Conservation (phyloP, 495 filamentous ascomycete species). For the Penicillium argentinense region DNA sequence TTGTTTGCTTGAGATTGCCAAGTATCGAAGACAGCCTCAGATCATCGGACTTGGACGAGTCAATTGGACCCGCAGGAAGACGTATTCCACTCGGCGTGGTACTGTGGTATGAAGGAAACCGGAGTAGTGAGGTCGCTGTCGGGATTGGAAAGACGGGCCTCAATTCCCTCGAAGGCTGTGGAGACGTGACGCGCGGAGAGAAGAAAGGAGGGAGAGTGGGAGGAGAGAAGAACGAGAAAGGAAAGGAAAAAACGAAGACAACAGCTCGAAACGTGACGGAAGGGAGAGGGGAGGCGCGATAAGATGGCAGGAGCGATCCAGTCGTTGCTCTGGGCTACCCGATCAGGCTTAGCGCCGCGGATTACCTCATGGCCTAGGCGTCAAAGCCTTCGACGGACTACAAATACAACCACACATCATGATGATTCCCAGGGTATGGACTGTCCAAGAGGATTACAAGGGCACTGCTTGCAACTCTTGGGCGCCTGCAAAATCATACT, state of each 20-base stretch:
- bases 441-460: too few species aligned
- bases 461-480: too few species aligned
- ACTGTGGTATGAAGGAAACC: background rate
- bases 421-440: too few species aligned
- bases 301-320: constrained; percentile 20
- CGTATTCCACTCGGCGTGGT: constrained; percentile 1
- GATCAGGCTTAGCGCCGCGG: constrained; percentile 12
- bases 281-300: constrained; percentile 18
- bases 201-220: background rate
- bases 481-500: too few species aligned
- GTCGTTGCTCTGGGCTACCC: constrained; percentile 12
- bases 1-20: too few species aligned
- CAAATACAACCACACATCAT: too few species aligned
- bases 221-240: background rate
- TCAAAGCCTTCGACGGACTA: background rate
- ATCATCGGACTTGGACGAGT: background rate
- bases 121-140: background rate
- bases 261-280: constrained; percentile 1
- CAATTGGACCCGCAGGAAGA: background rate
- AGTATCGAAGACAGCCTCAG: background rate
- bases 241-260: constrained; percentile 1
- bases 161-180: constrained; percentile 2
- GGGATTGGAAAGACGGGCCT: background rate
- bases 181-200: background rate
- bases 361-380: constrained; percentile 1